phyloP scores from a whole-genome alignment of 768 basidiomycete species.

The Dioszegia hungarica region DNA sequence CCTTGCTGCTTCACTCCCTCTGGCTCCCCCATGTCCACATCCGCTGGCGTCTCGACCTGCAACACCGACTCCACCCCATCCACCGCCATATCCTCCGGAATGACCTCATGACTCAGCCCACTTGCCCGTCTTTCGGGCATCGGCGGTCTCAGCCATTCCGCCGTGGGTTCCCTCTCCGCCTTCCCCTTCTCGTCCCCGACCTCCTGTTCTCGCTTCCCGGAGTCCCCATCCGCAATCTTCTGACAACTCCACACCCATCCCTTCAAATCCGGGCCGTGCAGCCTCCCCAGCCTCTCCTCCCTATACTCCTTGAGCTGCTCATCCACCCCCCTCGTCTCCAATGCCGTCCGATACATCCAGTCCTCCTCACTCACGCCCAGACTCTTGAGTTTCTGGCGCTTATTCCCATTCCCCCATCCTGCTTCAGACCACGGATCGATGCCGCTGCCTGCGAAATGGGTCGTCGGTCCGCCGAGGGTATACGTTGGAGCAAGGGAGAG shows the following conservation, averaged over 20 bases:
- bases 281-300: slow-evolving; percentile 25
- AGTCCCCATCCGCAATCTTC: slow-evolving; percentile 4
- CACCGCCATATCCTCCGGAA: slow-evolving; percentile 6
- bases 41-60: background rate
- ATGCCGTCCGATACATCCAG: slow-evolving; percentile 82
- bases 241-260: slow-evolving; percentile 27
- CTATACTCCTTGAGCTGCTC: slow-evolving; percentile 48
- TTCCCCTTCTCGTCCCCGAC: background rate
- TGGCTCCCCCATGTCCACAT: slow-evolving; percentile 5
- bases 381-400: slow-evolving; percentile 70
- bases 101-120: slow-evolving; percentile 25
- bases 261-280: slow-evolving; percentile 23
- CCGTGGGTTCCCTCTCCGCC: slow-evolving; percentile 7
- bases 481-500: slow-evolving; percentile 62
- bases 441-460: slow-evolving; percentile 77
- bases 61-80: background rate
- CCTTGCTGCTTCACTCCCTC: background rate
- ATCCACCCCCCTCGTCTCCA: slow-evolving; percentile 61
- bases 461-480: slow-evolving; percentile 86
- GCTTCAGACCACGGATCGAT: slow-evolving; percentile 86
- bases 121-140: slow-evolving; percentile 20
- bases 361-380: slow-evolving; percentile 81
- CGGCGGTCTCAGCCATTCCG: slow-evolving; percentile 11
- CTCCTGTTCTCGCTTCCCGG: background rate
- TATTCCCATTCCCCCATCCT: slow-evolving; percentile 76